Evolutionary conservation across 2,329 filamentous ascomycete species (phyloP), one percentile per base, ranked within the genome.

Genomic region (Arachnomyces sp.): DNA sequence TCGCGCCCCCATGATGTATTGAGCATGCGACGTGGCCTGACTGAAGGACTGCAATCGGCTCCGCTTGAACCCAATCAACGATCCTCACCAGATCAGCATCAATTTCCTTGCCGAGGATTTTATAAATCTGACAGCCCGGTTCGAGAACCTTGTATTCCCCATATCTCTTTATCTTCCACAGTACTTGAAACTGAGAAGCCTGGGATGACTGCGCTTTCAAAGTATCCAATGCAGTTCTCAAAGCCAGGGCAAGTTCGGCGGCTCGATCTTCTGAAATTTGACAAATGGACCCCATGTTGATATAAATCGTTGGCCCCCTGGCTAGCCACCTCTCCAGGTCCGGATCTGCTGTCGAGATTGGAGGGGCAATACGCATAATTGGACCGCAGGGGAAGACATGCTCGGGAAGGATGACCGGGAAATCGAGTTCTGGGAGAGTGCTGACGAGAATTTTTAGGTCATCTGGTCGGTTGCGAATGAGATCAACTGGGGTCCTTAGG

Each of bases 231-330:
- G 68, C 53, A 0, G 51, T 45, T 7, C 53, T 54, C 2, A 74
- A 29, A 0, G 63, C 64, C 0, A 31, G 34, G 0, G 65, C 63
- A 25, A 74, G 60, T 25, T 68, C 62, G 6, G 54, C 35, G 0
- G 65, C 66, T 34, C 66, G 57, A 0, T 56, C 50, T 3, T 60
- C 51, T 0, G 55, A 49, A 60, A 50, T 0, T 47, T 49, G 34
- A 57, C 52, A 3, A 64, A 56, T 0, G 69, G 68, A 1, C 73
- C n/a, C 73, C 1, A 75, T 52, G 43, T 71, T 73, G 28, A 75
- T 59, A n/a, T 72, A 60, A 0, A 76, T 52, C 0, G 69, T 74
- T 2, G 68, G 66, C 0, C 56, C 60, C 2, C 53, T 49, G 1
- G 50, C 45, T 3, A 75, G 55, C 73, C 72, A 75, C 1, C 33